phyloP scores from a whole-genome alignment of 139 green algal genomes.

The Eudorina sp. region DNA sequence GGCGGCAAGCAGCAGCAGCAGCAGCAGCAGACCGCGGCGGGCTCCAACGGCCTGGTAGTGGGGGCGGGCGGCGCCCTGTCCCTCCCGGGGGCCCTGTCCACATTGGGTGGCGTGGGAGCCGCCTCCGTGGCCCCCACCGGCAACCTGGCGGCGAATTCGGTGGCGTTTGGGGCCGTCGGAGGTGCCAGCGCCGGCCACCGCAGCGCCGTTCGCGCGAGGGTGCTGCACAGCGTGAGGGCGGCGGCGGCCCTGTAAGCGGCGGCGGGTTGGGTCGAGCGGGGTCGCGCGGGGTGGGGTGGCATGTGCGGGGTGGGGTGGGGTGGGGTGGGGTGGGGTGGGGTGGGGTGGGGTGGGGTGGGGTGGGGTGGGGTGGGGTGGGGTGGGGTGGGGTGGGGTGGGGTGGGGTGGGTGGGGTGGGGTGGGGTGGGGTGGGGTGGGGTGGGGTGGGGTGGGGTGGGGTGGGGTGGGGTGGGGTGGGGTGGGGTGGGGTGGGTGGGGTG shows the following conservation, averaged over 20 bases:
- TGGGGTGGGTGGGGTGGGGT: too few relatives aligned
- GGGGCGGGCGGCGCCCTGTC: not conserved
- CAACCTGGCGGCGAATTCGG: not conserved
- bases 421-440: not conserved
- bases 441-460: not conserved
- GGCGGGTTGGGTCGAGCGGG: too few relatives aligned
- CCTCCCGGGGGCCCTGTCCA: not conserved
- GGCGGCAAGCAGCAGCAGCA: not conserved
- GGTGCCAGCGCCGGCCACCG: not conserved
- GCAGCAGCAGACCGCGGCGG: not conserved
- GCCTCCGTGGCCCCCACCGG: not conserved
- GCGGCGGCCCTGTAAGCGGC: slow-evolving; percentile 18
- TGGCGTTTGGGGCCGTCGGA: too few relatives aligned
- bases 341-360: not conserved
- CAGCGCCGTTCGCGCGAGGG: not conserved
- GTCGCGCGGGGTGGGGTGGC: not conserved
- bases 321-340: not conserved
- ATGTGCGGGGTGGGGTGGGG: not conserved
- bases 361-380: not conserved
- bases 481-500: too few relatives aligned
- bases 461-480: too few relatives aligned
- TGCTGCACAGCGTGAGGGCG: slow-evolving; percentile 18
- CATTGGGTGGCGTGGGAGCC: not conserved
- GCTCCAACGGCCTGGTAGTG: not conserved
- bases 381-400: not conserved